Evolutionary conservation across 345 rosid species (phyloP), one percentile per base, ranked within the genome.

Genomic region (Arabidopsis arenosa): DNA sequence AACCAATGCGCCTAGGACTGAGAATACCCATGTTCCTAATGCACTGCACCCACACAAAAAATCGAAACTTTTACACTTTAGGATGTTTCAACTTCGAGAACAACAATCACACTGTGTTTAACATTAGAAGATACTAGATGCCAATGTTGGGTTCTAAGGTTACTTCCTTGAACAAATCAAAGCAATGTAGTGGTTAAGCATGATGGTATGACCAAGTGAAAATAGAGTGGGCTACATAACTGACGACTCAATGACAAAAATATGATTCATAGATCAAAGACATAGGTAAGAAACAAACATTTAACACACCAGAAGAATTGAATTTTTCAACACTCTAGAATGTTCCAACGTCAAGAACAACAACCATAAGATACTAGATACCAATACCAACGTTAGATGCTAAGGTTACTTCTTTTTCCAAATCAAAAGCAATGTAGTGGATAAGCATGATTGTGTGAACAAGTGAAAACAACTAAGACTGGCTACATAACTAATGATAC

Each of bases 1-100:
- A 6, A 90, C 67, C 84, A 94, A 82, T 74, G 96, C 96, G 6
- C 97, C 97, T 0, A 82, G 84, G 1, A 88, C 92, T 5, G 98
- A 90, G 83, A 94, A 94, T 41, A 94, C 88, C 97, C 97, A 90
- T n/a, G 98, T 92, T 10, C 98, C 98, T 81, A 92, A 62, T 64
- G 98, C 97, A 71, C 97, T 92, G 83, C 55, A 53, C 47, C 57
- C 21, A 18, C 30, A 6, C 14, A 74, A 23, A 14, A 15, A 26
- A 23, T 4, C 7, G 1, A 40, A 53, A 41, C 2, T 44, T 51
- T 12, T 4, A 53, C 44, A 62, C 36, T 52, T 72, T 6, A 10
- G 18, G 40, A 26, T 54, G 23, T 45, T 44, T 45, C 9, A 45
- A 66, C 72, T 65, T 66, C 23, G 11, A 66, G 54, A 49, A 43